Percentiles rank a stretch among this genome's conserved stretches.
Evolutionary conservation across 371 early-diverging fungal genomes (phyloP).

Genomic region (Antonospora locustae): DNA sequence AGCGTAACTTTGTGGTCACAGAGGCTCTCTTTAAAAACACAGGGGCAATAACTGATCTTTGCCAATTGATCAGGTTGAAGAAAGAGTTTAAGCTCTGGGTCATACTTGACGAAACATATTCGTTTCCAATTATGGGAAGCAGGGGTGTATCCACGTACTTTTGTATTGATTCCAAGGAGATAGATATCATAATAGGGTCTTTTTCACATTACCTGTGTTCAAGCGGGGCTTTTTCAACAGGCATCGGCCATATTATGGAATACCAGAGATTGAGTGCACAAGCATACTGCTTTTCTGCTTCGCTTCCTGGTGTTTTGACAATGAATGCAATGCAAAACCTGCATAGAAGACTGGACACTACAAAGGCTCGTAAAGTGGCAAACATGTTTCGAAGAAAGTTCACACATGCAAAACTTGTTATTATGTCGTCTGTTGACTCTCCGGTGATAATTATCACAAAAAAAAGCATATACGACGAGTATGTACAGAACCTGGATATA

Average conservation of each 20-base stretch:
- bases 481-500: conserved; percentile 1
- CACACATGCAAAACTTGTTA: conserved; percentile 3
- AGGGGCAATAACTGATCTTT: conserved; percentile 75
- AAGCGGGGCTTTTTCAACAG: conserved; percentile 86
- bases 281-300: conserved; percentile 90
- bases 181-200: conserved; percentile 82
- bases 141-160: conserved; percentile 72
- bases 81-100: conserved; percentile 82
- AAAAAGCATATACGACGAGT: neutral
- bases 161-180: conserved; percentile 62
- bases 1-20: conserved; percentile 74
- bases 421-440: conserved; percentile 21
- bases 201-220: conserved; percentile 68
- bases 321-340: conserved; percentile 71
- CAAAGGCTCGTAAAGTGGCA: neutral
- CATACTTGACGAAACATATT: conserved; percentile 81
- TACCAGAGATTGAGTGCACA: conserved; percentile 79
- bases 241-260: conserved; percentile 68
- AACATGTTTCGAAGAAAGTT: conserved; percentile 11
- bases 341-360: conserved; percentile 38
- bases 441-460: conserved; percentile 29
- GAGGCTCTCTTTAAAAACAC: conserved; percentile 83
- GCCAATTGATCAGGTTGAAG: conserved; percentile 70
- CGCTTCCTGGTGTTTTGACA: conserved; percentile 83
- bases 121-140: conserved; percentile 75